These are phyloP conservation scores for Rhodomyrtus tomentosa DNA, from an alignment of 345 rosid species.

Conservation along the genomic window DNA sequence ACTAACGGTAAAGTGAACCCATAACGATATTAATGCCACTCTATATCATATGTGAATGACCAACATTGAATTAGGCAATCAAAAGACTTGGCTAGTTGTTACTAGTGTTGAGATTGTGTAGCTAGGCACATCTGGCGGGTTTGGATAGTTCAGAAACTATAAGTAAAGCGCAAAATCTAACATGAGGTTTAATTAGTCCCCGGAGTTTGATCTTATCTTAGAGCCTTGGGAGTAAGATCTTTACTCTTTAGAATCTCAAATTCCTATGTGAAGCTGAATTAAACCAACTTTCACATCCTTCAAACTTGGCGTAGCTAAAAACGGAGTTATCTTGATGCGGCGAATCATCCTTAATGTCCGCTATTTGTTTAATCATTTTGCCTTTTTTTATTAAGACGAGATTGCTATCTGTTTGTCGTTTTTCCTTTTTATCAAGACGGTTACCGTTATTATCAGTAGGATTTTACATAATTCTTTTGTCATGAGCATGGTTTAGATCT, in stretches of 20 bases:
- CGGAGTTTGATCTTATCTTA: background rate
- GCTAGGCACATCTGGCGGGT: background rate
- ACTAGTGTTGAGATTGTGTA: background rate
- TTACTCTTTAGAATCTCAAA: background rate
- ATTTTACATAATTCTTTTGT: background rate
- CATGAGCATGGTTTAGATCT: background rate
- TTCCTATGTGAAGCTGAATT: background rate
- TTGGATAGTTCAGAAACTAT: background rate
- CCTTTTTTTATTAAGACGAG: background rate
- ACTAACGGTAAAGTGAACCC: too few species aligned
- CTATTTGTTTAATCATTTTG: background rate
- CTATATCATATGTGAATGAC: too few species aligned
- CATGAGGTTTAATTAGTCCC: background rate
- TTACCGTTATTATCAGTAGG: background rate
- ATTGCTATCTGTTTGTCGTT: background rate
- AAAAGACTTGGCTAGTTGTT: background rate
- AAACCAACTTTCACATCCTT: background rate
- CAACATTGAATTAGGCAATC: too few species aligned
- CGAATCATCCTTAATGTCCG: background rate
- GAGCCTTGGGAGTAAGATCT: background rate
- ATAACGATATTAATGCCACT: too few species aligned
- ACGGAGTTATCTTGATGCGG: background rate
- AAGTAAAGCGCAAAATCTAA: background rate
- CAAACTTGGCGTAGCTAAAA: background rate
- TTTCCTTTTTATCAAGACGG: background rate